phyloP scores from a whole-genome alignment of 768 basidiomycete species.

The Pleurotus tuoliensis region DNA sequence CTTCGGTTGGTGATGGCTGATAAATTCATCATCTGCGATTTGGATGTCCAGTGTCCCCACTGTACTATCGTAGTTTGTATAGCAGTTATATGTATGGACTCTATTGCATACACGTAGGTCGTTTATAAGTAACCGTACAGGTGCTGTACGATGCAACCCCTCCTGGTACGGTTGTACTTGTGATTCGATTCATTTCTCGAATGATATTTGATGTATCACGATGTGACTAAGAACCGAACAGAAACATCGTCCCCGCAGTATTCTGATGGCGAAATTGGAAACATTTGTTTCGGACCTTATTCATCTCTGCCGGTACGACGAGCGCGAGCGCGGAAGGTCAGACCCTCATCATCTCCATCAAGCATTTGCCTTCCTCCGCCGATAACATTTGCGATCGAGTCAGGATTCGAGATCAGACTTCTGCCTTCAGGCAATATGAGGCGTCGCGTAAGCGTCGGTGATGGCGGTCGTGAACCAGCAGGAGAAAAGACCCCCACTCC shows the following conservation, averaged over 20 bases:
- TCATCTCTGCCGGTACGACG: neutral
- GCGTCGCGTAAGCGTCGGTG: constrained; percentile 51
- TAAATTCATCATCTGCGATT: too few relatives aligned
- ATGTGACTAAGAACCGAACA: too few relatives aligned
- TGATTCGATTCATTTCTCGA: too few relatives aligned
- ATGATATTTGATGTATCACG: too few relatives aligned
- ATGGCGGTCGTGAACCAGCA: constrained; percentile 60
- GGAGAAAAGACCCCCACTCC: constrained; percentile 77
- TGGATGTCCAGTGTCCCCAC: neutral
- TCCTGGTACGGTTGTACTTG: too few relatives aligned
- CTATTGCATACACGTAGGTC: too few relatives aligned
- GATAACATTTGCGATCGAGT: neutral
- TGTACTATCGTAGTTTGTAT: constrained; percentile 9
- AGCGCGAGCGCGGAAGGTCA: constrained; percentile 6
- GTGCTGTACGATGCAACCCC: too few relatives aligned
- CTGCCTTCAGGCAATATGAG: constrained; percentile 12
- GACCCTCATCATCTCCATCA: constrained; percentile 6
- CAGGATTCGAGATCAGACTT: neutral
- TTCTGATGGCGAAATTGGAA: too few relatives aligned
- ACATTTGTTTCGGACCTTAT: neutral
- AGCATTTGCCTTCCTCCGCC: constrained; percentile 1
- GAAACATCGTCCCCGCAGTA: too few relatives aligned
- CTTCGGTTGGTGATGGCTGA: constrained; percentile 50
- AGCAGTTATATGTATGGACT: neutral
- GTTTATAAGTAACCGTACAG: too few relatives aligned